Percentiles rank a stretch among this genome's conserved stretches.
Conservation (phyloP, 2,329 filamentous ascomycete species). For the Plectosphaerella cucumerina region DNA sequence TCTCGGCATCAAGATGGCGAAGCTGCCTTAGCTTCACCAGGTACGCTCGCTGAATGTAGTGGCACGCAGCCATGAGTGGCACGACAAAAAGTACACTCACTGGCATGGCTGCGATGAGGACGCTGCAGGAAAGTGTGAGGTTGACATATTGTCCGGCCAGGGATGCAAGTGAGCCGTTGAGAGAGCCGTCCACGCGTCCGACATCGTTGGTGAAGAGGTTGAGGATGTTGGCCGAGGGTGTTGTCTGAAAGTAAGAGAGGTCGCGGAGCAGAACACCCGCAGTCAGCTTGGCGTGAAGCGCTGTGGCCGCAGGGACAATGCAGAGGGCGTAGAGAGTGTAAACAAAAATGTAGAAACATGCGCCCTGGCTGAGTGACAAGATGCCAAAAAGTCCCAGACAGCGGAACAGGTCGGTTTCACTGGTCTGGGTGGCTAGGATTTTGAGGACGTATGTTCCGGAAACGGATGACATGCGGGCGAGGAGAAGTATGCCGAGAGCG, state of each 20-base stretch:
- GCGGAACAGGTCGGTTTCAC: background rate
- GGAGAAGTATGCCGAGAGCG: background rate
- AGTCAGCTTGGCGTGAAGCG: background rate
- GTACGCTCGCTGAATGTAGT: background rate
- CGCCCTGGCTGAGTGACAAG: constrained; percentile 54
- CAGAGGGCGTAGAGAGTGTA: constrained; percentile 39
- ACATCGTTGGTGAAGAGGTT: constrained; percentile 23
- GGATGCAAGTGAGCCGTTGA: background rate
- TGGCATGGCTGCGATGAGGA: constrained; percentile 3
- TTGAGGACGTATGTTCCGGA: background rate
- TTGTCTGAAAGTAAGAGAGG: constrained; percentile 19
- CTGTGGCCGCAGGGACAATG: constrained; percentile 1
- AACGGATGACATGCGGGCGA: background rate
- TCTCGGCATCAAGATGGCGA: constrained; percentile 1
- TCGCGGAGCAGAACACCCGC: constrained; percentile 4
- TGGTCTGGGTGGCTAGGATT: background rate
- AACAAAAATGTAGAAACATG: constrained; percentile 63
- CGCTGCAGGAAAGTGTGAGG: background rate
- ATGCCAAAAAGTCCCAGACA: background rate
- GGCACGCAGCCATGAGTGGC: background rate
- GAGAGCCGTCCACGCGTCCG: constrained; percentile 13
- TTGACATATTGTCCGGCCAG: background rate
- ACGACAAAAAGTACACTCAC: background rate
- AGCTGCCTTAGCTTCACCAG: background rate
- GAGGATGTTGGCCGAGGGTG: constrained; percentile 22